Base-by-base conservation (phyloP, 345 rosid species). In the Citrus maxima region DNA sequence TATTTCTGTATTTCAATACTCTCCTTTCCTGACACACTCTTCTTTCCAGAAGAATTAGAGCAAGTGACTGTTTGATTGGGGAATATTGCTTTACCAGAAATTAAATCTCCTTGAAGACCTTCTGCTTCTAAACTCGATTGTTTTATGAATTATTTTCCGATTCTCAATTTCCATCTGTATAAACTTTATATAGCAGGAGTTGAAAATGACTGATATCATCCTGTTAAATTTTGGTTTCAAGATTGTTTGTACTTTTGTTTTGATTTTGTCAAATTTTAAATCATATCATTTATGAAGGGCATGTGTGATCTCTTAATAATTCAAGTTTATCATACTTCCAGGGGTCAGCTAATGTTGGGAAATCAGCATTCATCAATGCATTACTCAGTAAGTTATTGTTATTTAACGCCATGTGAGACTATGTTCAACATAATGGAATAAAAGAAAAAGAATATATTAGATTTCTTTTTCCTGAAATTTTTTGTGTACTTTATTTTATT, bases 291-390 rank as follows among this genome's bases (percentile, higher is more conserved):
- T 62, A 28, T 72, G 13, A 62, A 19, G 18, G 74, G 72, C 68
- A 18, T 46, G 24, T 79, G 64, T 60, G 65, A 51, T 70, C 28
- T 22, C 30, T 54, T 27, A 70, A 28, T 7, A 6, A 32, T 61
- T 80, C 63, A 73, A 70, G 80, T 74, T 82, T 24, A 28, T 46
- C 67, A 56, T 78, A 64, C 69, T 58, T 82, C 8, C 82, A 95
- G 99, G 99, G 99, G 61, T 87, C 99, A 65, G 99, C 98, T 61
- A 95, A 95, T 81, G 99, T 95, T 73, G 99, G 99, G 72, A 95
- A 95, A 88, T 93, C 99, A 76, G 99, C 98, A 75, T 95, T 95
- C 86, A 93, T 92, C 86, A 92, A 90, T 84, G 96, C 97, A 63
- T 85, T 92, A 72, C 85, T 95, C 64, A 92, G 99, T 95, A 91